These are phyloP conservation scores for Paspalum notatum DNA, from an alignment of 176 grass and related monocot species.

Conservation along the genomic window DNA sequence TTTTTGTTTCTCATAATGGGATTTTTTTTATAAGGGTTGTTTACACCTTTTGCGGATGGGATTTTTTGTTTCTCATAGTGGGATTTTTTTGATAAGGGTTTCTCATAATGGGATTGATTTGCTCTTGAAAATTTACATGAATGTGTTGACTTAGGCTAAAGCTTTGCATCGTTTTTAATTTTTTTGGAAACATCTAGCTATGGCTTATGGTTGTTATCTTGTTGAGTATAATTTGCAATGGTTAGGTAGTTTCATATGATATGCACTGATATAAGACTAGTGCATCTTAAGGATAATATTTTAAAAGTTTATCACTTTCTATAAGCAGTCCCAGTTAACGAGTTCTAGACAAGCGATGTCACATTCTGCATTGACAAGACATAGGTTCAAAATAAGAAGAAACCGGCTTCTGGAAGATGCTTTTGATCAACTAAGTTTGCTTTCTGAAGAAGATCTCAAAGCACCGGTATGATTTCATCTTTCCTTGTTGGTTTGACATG, in stretches of 20 bases:
- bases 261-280: neutral
- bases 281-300: constrained; percentile 42
- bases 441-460: constrained; percentile 91
- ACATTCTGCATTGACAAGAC: constrained; percentile 70
- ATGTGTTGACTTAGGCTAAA: neutral
- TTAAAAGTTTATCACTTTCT: constrained; percentile 31
- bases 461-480: constrained; percentile 66
- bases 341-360: constrained; percentile 71
- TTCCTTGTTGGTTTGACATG: constrained; percentile 21
- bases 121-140: neutral
- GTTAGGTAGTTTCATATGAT: neutral
- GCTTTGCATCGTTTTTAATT: neutral
- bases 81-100: too few relatives aligned
- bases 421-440: constrained; percentile 80
- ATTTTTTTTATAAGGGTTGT: too few relatives aligned
- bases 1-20: neutral
- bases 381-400: constrained; percentile 96
- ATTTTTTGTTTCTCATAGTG: neutral
- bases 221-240: neutral
- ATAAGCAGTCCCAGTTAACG: constrained; percentile 65
- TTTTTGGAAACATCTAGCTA: neutral
- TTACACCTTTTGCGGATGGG: too few relatives aligned
- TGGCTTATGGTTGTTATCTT: neutral
- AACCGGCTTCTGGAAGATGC: constrained; percentile 94
- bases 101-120: neutral